A percentile compares a stretch with the other conserved stretches of the same genome.
These are phyloP conservation scores for Alectoria sarmentosa DNA, from an alignment of 495 filamentous ascomycete genomes.

Conservation along the genomic window DNA sequence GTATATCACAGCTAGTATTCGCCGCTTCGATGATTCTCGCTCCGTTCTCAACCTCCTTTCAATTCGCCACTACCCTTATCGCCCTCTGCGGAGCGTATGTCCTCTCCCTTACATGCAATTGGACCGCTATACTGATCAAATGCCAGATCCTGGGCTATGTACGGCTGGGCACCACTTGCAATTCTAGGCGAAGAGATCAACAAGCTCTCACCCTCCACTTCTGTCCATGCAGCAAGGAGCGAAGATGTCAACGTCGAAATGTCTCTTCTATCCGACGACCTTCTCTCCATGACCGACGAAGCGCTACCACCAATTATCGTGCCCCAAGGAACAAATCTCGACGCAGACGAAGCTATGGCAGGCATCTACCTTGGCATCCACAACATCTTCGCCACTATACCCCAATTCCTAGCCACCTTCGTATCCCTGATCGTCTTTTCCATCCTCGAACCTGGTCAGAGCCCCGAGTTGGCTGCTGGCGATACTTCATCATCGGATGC, in stretches of 20 bases:
- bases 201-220: conserved; percentile 39
- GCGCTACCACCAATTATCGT: too few species aligned
- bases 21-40: conserved; percentile 60
- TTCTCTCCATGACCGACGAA: too few species aligned
- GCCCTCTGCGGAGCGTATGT: conserved; percentile 61
- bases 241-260: conserved; percentile 16
- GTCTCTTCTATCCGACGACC: conserved; percentile 24
- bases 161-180: conserved; percentile 79
- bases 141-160: conserved; percentile 58
- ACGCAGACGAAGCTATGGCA: conserved; percentile 54
- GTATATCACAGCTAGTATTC: conserved; percentile 57
- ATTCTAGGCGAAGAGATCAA: conserved; percentile 96
- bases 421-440: conserved; percentile 65
- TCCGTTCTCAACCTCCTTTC: conserved; percentile 61
- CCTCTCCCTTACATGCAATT: neutral
- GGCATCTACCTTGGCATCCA: conserved; percentile 75
- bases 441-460: conserved; percentile 69
- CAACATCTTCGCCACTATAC: conserved; percentile 73
- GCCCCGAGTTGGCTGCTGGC: conserved; percentile 58
- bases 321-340: too few species aligned
- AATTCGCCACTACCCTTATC: conserved; percentile 60
- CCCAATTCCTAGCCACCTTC: conserved; percentile 70
- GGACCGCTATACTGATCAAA: neutral
- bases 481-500: conserved; percentile 25
- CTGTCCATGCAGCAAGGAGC: neutral